Evolutionary conservation across 164 flowering plant genomes (phyloP), one percentile per base, ranked within the genome.

Genomic region (Amborella trichopoda): DNA sequence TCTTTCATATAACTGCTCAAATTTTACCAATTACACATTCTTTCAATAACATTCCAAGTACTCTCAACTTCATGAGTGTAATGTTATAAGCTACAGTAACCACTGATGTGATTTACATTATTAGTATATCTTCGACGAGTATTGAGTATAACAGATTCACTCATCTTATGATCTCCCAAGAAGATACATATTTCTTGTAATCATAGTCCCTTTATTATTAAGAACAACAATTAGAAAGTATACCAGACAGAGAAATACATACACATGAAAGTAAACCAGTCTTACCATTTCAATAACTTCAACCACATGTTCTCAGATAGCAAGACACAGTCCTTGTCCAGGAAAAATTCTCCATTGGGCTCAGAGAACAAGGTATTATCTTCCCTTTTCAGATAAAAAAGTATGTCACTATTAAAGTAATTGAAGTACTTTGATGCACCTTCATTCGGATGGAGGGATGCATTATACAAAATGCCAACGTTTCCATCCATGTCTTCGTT

Each of bases 251-350:
- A n/a, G n/a, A n/a, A n/a, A n/a, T n/a, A n/a, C 41, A 38, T 38
- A 19, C 16, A 11, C 16, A 10, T 18, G 20, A 38, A 38, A 11
- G 17, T 16, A 38, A 11, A 38, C 16, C 34, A 14, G 41, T 50
- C 79, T 69, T 41, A 90, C 98, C 98, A 83, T 66, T 80, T 91
- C 25, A 91, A 83, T 5, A 94, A 80, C 60, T 77, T 67, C 66
- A 91, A 63, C 98, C 98, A 91, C 85, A 78, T 72, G 12, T 78
- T 83, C 0, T 77, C 89, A 6, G 83, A 50, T 34, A 91, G 79
- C 64, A 91, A 56, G 0, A 96, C 98, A 63, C 67, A 86, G 62
- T 81, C 93, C 46, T 85, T 58, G 1, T 85, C 86, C 0, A 89
- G 76, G 14, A 71, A 65, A 26, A 78, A 83, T 32, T 67, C 85